Conservation (phyloP, 2,329 filamentous ascomycete genomes). For the Podosphaera fusca region DNA sequence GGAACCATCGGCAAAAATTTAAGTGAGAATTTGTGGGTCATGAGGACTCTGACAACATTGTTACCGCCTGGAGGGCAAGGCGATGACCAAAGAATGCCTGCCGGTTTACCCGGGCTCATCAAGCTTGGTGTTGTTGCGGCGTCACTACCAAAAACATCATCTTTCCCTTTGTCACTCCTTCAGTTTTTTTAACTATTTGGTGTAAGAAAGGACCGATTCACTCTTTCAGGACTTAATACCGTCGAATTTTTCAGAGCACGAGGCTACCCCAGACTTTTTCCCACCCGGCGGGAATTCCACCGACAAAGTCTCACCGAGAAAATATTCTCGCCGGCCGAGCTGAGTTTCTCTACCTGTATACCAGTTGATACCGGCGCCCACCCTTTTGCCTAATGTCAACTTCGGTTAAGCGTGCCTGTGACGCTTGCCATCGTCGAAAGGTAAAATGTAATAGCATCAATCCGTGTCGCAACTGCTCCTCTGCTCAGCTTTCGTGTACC, state of each 20-base stretch:
- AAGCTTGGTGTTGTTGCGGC: neutral
- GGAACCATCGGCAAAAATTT: neutral
- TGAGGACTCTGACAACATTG: neutral
- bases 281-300: neutral
- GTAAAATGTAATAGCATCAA: slow-evolving; percentile 51
- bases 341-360: neutral
- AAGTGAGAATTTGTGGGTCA: neutral
- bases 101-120: neutral
- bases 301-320: neutral
- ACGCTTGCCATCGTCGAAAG: slow-evolving; percentile 52
- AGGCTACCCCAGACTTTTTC: neutral
- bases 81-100: neutral
- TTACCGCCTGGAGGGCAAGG: neutral
- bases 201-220: neutral
- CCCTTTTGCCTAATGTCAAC: slow-evolving; percentile 9
- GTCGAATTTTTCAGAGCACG: neutral
- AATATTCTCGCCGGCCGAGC: neutral
- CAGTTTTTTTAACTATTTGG: neutral
- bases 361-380: neutral
- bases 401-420: slow-evolving; percentile 35
- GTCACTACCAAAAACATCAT: neutral
- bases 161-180: neutral
- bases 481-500: slow-evolving; percentile 43
- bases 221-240: neutral
- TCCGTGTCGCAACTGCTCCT: slow-evolving; percentile 47